Conservation (phyloP, 352 stramenopile species). For the Albugo candida region DNA sequence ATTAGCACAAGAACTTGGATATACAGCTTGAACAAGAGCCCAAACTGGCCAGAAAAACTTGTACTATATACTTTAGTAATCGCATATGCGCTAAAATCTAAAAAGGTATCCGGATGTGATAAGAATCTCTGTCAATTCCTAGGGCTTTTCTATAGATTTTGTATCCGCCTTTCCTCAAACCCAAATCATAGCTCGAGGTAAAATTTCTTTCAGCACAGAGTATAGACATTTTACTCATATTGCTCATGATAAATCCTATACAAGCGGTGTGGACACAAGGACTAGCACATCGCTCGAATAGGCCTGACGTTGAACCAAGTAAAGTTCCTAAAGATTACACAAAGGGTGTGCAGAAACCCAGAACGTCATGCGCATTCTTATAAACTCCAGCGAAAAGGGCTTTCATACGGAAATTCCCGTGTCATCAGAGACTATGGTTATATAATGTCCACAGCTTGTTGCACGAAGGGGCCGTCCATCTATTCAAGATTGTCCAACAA, state of each 20-base stretch:
- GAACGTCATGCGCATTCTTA: conserved; percentile 35
- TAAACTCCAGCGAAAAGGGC: conserved; percentile 52
- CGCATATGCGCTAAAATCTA: too few relatives aligned
- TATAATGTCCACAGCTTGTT: conserved; percentile 35
- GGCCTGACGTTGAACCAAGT: conserved; percentile 30
- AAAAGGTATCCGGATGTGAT: too few relatives aligned
- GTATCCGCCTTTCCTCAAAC: too few relatives aligned
- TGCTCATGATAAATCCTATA: conserved; percentile 46
- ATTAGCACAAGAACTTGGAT: too few relatives aligned
- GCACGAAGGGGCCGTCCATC: conserved; percentile 23
- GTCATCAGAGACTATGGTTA: conserved; percentile 40
- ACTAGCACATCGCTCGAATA: conserved; percentile 43
- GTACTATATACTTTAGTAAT: too few relatives aligned
- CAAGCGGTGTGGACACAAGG: conserved; percentile 60
- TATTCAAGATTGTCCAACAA: conserved; percentile 49
- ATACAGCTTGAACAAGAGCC: too few relatives aligned
- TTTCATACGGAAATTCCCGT: conserved; percentile 55
- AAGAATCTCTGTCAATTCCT: too few relatives aligned
- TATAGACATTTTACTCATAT: too few relatives aligned
- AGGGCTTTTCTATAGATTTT: too few relatives aligned
- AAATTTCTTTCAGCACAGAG: too few relatives aligned
- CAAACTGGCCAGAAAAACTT: too few relatives aligned
- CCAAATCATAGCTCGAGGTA: too few relatives aligned
- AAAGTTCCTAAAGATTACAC: conserved; percentile 45
- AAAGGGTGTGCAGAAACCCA: conserved; percentile 45